Evolutionary conservation across 2,329 filamentous ascomycete genomes (phyloP).

Genomic region (Arthrinium phaeospermum): DNA sequence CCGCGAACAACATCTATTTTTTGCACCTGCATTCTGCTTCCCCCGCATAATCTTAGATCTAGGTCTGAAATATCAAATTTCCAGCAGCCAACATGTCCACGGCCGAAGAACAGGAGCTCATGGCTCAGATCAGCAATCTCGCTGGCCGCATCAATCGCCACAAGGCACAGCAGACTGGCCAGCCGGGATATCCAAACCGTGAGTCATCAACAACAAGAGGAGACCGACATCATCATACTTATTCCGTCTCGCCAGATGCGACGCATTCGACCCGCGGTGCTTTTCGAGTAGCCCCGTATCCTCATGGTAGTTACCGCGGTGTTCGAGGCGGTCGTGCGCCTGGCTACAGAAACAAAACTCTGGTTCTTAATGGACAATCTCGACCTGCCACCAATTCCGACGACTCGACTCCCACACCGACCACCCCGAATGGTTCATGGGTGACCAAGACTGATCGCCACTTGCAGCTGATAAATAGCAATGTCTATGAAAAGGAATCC

Average conservation of each 20-base stretch:
- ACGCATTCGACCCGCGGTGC: slow-evolving; percentile 29
- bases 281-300: slow-evolving; percentile 37
- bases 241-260: slow-evolving; percentile 23
- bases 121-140: slow-evolving; percentile 59
- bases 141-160: slow-evolving; percentile 78
- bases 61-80: slow-evolving; percentile 12
- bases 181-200: slow-evolving; percentile 23
- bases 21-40: not conserved
- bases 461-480: slow-evolving; percentile 81
- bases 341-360: slow-evolving; percentile 39
- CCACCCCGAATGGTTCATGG: slow-evolving; percentile 56
- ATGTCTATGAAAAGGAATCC: slow-evolving; percentile 76
- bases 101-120: slow-evolving; percentile 55
- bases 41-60: not conserved
- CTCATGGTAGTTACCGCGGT: slow-evolving; percentile 33
- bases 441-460: slow-evolving; percentile 77
- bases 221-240: not conserved
- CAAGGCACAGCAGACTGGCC: slow-evolving; percentile 66
- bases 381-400: slow-evolving; percentile 27
- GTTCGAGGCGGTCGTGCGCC: slow-evolving; percentile 33
- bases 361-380: slow-evolving; percentile 39
- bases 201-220: not conserved
- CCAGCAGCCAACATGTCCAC: slow-evolving; percentile 32
- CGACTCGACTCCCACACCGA: slow-evolving; percentile 36
- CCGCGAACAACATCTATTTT: not conserved